Base-by-base conservation (phyloP, 345 rosid species). In the Citrus glauca region DNA sequence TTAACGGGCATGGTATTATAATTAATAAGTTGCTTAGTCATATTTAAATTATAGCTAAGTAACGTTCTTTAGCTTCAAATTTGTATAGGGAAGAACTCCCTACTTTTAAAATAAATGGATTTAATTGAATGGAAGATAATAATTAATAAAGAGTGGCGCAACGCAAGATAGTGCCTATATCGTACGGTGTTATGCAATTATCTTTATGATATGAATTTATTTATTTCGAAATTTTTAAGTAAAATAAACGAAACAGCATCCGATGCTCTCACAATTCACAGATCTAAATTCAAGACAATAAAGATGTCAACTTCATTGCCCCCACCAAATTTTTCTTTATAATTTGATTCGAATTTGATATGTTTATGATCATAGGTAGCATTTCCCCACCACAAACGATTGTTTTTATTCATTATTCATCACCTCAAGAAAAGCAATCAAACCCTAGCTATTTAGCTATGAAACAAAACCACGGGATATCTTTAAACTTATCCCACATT, bases 381-480 rank as follows among this genome's bases (percentile, higher is more conserved):
- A 35, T 10, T 30, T 30, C 40, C 56, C 85, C 82, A 76, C 85
- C 83, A 69, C 78, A 60, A 65, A 77, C 60, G 60, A 83, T 80
- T 80, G 79, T 45, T 42, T 79, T 28, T 30, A 40, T 53, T 79
- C 80, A 67, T 76, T 61, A 67, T 76, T 61, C 75, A 74, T 63
- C 67, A 37, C 30, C 60, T 1, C 57, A 67, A 42, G n/a, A 57
- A 27, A 60, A 72, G 68, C 55, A 66, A 61, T 67, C 62, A 60
- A 62, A 50, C 48, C 53, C 56, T 50, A 50, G 56, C 56, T 22
- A 72, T 1, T 27, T 50, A 50, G 55, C 30, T 37, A 38, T 10
- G 69, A 66, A 57, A 30, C 30, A 72, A 42, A 64, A 17, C 5
- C 16, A 28, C 40, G 57, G 77, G 67, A 38, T 73, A 60, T 61